Base-by-base conservation (phyloP, 139 green algal genomes). In the Pycnococcus provasolii region DNA sequence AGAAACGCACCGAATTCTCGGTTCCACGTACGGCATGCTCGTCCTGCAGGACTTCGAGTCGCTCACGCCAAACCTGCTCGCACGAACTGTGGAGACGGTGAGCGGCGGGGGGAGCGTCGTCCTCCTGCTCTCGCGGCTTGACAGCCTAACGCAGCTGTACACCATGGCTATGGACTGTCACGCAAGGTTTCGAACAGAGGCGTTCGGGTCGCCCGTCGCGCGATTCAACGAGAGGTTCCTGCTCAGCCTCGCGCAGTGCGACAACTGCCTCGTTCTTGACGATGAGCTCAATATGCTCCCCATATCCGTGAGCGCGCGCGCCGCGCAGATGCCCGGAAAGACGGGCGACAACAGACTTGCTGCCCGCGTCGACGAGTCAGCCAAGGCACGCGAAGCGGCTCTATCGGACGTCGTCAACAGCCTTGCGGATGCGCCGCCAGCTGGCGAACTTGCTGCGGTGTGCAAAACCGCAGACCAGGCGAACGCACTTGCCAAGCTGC, bases 1-100 rank as follows among this genome's bases (percentile, higher is more conserved):
- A 46, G 92, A 99, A 57, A 96, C 90, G 4, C 92, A 97, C 63
- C 95, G 93, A 67, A 90, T 97, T 57, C 82, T 97, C 64, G 93
- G 93, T 47, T 93, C 95, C 79, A 99, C 93, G 8, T 99, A 89
- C 76, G 92, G 92, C 65, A 98, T 98, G 92, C 88, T 84, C n/a
- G 91, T 98, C 6, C 85, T 98, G 48, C 89, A 95, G 86, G 93
- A 99, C 74, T 99, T 99, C 84, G 93, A 99, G 81, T 90, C 91
- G 1, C 64, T 99, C n/a, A 97, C 90, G 0, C 93, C 93, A 60
- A 97, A 97, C 76, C 79, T 99, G 61, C 77, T 99, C 70, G 93
- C 92, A 0, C 83, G 91, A 54, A 97, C 93, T 0, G 86, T 97
- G 2, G 92, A 99, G 85, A 97, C 93, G 1, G 92, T 99, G 54